A percentile compares a stretch with the other conserved stretches of the same genome.
These are phyloP conservation scores for Aspergillus sclerotialis DNA, from an alignment of 2,329 filamentous ascomycete genomes.

Conservation along the genomic window DNA sequence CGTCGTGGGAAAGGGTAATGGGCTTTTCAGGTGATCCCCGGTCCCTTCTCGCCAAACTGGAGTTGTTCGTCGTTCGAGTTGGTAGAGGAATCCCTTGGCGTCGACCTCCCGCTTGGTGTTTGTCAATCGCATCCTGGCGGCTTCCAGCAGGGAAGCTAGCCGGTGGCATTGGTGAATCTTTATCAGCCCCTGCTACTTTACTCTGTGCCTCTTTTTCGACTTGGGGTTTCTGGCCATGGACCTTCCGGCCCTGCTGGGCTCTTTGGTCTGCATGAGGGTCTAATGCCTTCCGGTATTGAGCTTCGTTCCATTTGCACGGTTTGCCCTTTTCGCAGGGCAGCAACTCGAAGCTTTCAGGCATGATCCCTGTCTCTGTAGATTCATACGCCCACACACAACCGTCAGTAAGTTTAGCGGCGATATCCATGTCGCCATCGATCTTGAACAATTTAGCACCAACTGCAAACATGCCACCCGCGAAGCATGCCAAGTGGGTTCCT, in stretches of 20 bases:
- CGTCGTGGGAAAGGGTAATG: conserved; percentile 29
- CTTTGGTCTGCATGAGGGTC: conserved; percentile 28
- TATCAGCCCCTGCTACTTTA: neutral
- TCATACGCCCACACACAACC: conserved; percentile 59
- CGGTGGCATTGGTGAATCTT: neutral
- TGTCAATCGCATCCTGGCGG: neutral
- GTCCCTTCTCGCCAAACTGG: conserved; percentile 4
- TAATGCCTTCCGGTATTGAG: conserved; percentile 40
- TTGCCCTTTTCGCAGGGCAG: conserved; percentile 41
- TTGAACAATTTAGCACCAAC: conserved; percentile 53
- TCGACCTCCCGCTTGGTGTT: conserved; percentile 3
- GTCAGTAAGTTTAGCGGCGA: conserved; percentile 52
- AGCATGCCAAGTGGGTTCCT: conserved; percentile 54
- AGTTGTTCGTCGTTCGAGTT: neutral
- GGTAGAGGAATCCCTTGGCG: neutral
- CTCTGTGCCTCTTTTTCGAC: conserved; percentile 2
- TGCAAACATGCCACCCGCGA: conserved; percentile 56
- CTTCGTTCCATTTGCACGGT: conserved; percentile 49
- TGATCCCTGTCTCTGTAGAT: conserved; percentile 50
- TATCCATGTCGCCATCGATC: conserved; percentile 46
- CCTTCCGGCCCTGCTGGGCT: conserved; percentile 16
- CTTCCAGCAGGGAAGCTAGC: neutral
- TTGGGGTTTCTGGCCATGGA: conserved; percentile 13
- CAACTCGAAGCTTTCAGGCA: conserved; percentile 54
- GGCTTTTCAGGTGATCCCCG: conserved; percentile 11